Evolutionary conservation across 805 yeast genomes (phyloP), one percentile per base, ranked within the genome.

Genomic region (Debaryomyces maramus): DNA sequence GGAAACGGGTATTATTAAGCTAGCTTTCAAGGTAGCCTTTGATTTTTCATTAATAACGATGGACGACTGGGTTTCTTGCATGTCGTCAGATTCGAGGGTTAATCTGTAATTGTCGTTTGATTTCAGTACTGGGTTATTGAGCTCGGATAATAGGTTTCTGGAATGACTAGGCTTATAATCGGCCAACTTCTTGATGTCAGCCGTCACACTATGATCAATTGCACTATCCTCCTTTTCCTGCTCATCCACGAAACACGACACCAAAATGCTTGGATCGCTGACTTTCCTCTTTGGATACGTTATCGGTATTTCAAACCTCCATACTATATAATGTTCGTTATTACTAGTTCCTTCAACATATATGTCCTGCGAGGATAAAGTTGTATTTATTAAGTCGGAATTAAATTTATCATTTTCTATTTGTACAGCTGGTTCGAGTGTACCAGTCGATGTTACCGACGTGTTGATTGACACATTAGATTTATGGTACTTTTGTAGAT

Each of bases 231-330:
- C 19, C 1, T 11, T 19, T 3, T 30, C 32, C 18, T 39, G 33
- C 30, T 50, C 53, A 34, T 47, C 42, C 13, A 57, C 36, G 21
- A 34, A 45, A 36, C 61, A 52, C 2, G 50, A 44, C 17, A 65
- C 38, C 6, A 50, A 33, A 3, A 65, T 38, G n/a, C 38, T 45
- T 1, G 71, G 70, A 19, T 51, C 46, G 11, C 39, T 30, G 14
- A 61, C 45, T 45, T 61, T 58, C 48, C 50, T 58, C 26, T 55
- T 52, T 1, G 71, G 69, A 40, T 65, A 65, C 4, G 48, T 48
- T 8, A 65, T 49, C 3, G 63, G 58, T 7, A 55, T 21, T 15
- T 52, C 52, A 38, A 68, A 64, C 38, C 42, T 50, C 70, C 70
- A 69, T 0, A 64, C 39, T 7, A 36, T 43, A 36, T 43, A 48